A percentile compares a stretch with the other conserved stretches of the same genome.
These are phyloP conservation scores for Inonotus hispidus DNA, from an alignment of 1,284 basidiomycete species.

Conservation along the genomic window DNA sequence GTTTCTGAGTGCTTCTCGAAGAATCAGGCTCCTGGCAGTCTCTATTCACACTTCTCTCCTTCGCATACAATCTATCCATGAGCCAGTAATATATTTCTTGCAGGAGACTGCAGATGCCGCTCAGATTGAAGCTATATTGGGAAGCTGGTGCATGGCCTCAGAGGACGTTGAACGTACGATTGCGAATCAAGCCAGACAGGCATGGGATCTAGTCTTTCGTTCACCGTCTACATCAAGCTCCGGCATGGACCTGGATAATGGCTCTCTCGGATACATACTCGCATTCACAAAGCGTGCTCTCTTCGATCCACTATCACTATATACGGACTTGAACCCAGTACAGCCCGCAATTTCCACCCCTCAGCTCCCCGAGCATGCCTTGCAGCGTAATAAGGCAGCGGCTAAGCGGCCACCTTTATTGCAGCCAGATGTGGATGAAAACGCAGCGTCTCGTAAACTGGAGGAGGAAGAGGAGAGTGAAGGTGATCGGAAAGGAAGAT, in stretches of 20 bases:
- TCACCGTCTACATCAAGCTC: slow-evolving; percentile 18
- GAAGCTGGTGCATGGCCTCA: slow-evolving; percentile 73
- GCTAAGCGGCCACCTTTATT: slow-evolving; percentile 15
- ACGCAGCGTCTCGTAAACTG: slow-evolving; percentile 32
- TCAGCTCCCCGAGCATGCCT: slow-evolving; percentile 17
- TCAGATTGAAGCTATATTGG: slow-evolving; percentile 69
- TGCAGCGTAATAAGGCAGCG: slow-evolving; percentile 31
- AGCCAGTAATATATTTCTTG: slow-evolving; percentile 56
- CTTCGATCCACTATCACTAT: slow-evolving; percentile 63
- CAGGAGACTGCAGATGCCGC: slow-evolving; percentile 46
- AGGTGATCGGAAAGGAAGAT: slow-evolving; percentile 61
- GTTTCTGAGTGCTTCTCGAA: slow-evolving; percentile 76
- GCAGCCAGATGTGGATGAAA: slow-evolving; percentile 27
- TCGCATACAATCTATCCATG: slow-evolving; percentile 45
- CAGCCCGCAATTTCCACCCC: slow-evolving; percentile 34
- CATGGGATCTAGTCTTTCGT: slow-evolving; percentile 46
- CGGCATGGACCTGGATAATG: slow-evolving; percentile 35
- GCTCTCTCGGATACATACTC: slow-evolving; percentile 29
- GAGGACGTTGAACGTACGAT: slow-evolving; percentile 72
- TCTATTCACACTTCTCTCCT: slow-evolving; percentile 69
- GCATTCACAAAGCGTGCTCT: slow-evolving; percentile 50
- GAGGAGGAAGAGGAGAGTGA: slow-evolving; percentile 63
- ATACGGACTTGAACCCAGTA: slow-evolving; percentile 64
- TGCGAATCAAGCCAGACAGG: slow-evolving; percentile 41
- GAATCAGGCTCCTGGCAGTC: slow-evolving; percentile 67